phyloP scores from a whole-genome alignment of 2,329 filamentous ascomycete species.

The Botrytis medusae region DNA sequence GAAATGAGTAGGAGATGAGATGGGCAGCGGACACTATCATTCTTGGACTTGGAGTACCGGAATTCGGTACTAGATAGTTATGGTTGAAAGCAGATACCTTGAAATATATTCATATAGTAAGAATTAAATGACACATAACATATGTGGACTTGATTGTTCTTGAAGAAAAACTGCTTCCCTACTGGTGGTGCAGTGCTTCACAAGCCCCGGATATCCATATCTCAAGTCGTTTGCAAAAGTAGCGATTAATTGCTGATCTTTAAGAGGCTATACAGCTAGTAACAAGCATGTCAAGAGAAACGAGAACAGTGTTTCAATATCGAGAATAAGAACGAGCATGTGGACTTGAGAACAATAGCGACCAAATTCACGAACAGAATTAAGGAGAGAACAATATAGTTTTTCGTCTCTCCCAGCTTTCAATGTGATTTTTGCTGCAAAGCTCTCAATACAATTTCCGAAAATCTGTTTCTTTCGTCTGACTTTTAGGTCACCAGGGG shows the following conservation, averaged over 20 bases:
- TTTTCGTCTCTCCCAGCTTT: background rate
- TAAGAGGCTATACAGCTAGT: background rate
- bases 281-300: background rate
- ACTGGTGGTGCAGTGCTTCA: background rate
- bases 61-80: background rate
- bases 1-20: background rate
- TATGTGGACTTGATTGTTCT: background rate
- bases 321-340: fast-evolving
- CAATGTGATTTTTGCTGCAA: too few relatives aligned
- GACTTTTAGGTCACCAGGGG: too few relatives aligned
- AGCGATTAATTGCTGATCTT: background rate
- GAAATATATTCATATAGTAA: background rate
- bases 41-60: background rate
- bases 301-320: background rate
- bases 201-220: fast-evolving
- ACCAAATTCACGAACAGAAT: background rate
- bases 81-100: background rate
- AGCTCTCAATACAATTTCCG: background rate
- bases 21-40: background rate
- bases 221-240: background rate
- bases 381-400: too few relatives aligned
- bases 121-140: background rate
- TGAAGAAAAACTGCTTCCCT: background rate
- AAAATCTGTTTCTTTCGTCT: background rate
- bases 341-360: background rate